Base-by-base conservation (phyloP, 305 asterid genomes). In the Fraxinus ornus region DNA sequence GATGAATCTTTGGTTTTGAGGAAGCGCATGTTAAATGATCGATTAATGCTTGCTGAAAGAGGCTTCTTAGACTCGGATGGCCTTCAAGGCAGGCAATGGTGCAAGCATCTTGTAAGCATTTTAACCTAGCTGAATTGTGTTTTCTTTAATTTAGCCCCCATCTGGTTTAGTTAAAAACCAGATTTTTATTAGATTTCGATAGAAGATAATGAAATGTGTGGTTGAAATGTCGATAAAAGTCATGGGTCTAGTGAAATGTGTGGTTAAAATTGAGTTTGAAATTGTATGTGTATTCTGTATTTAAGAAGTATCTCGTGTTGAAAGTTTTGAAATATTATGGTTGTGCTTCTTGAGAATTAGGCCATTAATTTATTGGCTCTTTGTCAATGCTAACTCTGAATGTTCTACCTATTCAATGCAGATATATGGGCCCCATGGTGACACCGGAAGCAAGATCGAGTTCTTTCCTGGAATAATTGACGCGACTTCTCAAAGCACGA, bases 11-110 rank as follows among this genome's bases (percentile, higher is more conserved):
- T 81, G 5, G 82, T 77, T 30, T 28, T 93, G 86, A 90, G 90
- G 87, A 86, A 86, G 78, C 92, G 97, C 47, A 83, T 81, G 76
- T 76, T 95, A 36, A 95, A 94, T 57, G 98, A 95, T 86, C 91
- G 94, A 55, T 84, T 94, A 44, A 93, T 95, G 91, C 87, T 90
- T 72, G 86, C 97, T 37, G 99, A 95, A 83, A 90, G 97, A 90
- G 99, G 97, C 68, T 95, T 95, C 90, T 84, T 93, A 86, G 97
- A 93, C 82, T 36, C 88, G 0, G 96, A 92, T 64, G 99, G 98
- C 39, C 94, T 93, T 39, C 86, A 81, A 0, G 94, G 94, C 85
- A 88, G 88, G 81, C 87, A 79, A 85, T 94, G 98, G 97, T 95
- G 92, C 87, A 95, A 89, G 90, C 99, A 95, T 89, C 93, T 95